Base-by-base conservation (phyloP, 805 yeast genomes). In the Starmera quercuum region DNA sequence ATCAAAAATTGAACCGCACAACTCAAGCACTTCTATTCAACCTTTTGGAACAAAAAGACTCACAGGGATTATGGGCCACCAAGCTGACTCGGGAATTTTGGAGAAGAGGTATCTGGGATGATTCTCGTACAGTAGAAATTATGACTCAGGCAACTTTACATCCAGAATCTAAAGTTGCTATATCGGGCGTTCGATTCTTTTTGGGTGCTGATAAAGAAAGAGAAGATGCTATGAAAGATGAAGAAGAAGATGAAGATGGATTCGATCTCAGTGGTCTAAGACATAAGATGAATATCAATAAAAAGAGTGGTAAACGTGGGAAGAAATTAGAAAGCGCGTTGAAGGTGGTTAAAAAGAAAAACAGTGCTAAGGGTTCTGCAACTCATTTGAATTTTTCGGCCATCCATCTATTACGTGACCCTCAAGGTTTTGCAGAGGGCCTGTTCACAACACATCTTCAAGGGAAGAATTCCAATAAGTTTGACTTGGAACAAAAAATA, bases 41-140 rank as follows among this genome's bases (percentile, higher is more conserved):
- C 47, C 65, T 90, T 42, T 64, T 92, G 29, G 95, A 86, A 44
- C 62, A 83, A 55, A 76, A 83, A 39, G 83, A 78, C 45, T 71
- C 85, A 26, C 84, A 82, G 48, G 96, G 97, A 24, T 63, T 92
- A 17, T 92, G 97, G 97, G 97, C 97, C 7, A 84, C 97, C 3
- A 88, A 86, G 51, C 64, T 92, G 37, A 87, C 97, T 5, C 74
- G 97, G 54, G 97, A 92, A 58, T 65, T 92, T 33, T 92, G 99
- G 99, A 75, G 95, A 64, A 73, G 97, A 54, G 95, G 95, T 52
- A 83, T 92, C 38, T 92, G 99, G 99, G 97, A 87, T 57, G 99
- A 92, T 56, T 74, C 95, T 0, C 70, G 97, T 49, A 82, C 97
- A 0, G 95, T 92, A n/a, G 98, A 92, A 59, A 77, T 92, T 51